Percentiles rank a stretch among this genome's conserved stretches.
These are phyloP conservation scores for Mrakiaceae sp. DNA, from an alignment of 1,284 basidiomycete genomes.

Conservation along the genomic window DNA sequence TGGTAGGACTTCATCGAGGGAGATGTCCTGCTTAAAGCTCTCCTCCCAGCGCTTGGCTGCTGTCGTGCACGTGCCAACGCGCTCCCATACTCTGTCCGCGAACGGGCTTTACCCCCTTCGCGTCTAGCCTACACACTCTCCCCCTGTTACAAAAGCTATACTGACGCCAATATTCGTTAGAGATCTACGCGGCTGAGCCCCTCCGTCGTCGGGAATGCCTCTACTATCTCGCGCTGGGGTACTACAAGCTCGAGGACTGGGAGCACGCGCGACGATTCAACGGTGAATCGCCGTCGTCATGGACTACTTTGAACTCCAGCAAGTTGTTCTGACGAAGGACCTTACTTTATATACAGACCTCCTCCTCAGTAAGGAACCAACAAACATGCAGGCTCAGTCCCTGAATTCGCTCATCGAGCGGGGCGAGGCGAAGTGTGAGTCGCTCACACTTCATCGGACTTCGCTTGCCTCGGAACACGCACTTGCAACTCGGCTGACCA, in stretches of 20 bases:
- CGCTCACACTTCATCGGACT: background rate
- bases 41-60: too few species aligned
- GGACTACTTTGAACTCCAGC: too few species aligned
- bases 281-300: slow-evolving; percentile 43
- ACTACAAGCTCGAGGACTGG: slow-evolving; percentile 95
- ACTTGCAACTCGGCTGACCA: background rate
- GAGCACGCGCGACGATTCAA: slow-evolving; percentile 89
- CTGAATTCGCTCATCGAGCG: slow-evolving; percentile 74
- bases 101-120: background rate
- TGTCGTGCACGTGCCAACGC: too few species aligned
- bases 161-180: slow-evolving; percentile 37
- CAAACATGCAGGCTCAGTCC: slow-evolving; percentile 86
- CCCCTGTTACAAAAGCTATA: background rate
- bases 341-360: slow-evolving; percentile 48
- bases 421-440: slow-evolving; percentile 68
- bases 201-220: slow-evolving; percentile 83
- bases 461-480: background rate
- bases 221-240: slow-evolving; percentile 91
- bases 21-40: too few species aligned
- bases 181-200: slow-evolving; percentile 85
- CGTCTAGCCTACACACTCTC: background rate
- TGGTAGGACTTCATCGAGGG: too few species aligned
- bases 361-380: slow-evolving; percentile 83
- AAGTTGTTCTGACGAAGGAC: background rate
- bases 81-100: slow-evolving; percentile 7